phyloP scores from a whole-genome alignment of 2,329 filamentous ascomycete genomes.

The Diplodia sapinea region DNA sequence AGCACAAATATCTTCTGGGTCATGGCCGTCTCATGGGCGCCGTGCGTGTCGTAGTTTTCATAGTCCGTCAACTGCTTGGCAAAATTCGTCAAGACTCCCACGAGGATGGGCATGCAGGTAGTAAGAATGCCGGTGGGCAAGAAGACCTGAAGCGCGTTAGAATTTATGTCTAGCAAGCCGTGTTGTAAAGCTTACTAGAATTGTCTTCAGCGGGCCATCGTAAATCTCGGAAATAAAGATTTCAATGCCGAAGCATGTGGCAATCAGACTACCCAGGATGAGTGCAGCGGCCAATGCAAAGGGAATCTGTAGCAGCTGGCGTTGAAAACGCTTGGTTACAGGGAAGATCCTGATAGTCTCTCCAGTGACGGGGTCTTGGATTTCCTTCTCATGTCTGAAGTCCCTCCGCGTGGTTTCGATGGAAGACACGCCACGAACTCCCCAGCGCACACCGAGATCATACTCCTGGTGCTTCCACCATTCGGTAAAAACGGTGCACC shows the following conservation, averaged over 20 bases:
- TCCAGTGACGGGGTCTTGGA: conserved; percentile 80
- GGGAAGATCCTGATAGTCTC: conserved; percentile 79
- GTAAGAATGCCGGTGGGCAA: conserved; percentile 89
- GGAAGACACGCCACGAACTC: conserved; percentile 79
- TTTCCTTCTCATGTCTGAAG: conserved; percentile 79
- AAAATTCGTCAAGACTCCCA: conserved; percentile 73
- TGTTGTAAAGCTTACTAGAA: conserved; percentile 65
- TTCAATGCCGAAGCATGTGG: conserved; percentile 87
- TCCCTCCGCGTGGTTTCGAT: conserved; percentile 79
- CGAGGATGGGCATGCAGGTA: conserved; percentile 77
- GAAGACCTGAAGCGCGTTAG: conserved; percentile 66
- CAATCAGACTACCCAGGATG: conserved; percentile 80
- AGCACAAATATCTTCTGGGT: conserved; percentile 94
- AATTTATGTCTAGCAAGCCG: background rate
- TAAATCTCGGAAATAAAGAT: conserved; percentile 97
- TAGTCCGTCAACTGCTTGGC: conserved; percentile 78
- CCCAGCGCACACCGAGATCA: conserved; percentile 86
- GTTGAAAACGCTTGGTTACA: conserved; percentile 72
- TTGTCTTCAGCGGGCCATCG: conserved; percentile 81
- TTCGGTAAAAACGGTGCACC: conserved; percentile 88
- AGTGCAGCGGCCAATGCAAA: conserved; percentile 77
- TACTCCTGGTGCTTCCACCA: conserved; percentile 95
- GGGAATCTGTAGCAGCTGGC: conserved; percentile 81
- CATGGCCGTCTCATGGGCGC: conserved; percentile 80
- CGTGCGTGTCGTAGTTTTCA: conserved; percentile 92